Conservation (phyloP, 192 early-diverging fungal genomes). For the Linderina pennispora region DNA sequence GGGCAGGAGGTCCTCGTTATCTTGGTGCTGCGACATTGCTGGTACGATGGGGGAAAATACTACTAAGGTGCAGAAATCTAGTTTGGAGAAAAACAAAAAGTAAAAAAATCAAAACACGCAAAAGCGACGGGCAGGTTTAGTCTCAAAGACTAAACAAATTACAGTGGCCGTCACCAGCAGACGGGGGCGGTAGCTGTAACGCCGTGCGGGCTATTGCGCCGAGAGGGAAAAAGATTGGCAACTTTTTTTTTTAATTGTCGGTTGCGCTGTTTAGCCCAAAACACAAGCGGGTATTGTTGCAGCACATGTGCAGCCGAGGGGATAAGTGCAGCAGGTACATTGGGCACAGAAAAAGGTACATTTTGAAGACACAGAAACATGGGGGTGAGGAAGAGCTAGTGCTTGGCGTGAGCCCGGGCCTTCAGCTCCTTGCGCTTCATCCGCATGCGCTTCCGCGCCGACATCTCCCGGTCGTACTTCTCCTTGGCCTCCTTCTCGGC, state of each 20-base stretch:
- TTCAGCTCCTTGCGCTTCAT: slow-evolving; percentile 46
- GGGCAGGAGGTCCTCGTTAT: slow-evolving; percentile 57
- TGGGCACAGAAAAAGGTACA: slow-evolving; percentile 1
- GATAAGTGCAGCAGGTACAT: neutral
- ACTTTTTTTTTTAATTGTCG: no score
- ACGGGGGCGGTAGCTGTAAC: no score
- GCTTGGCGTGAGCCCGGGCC: slow-evolving; percentile 44
- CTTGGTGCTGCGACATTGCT: slow-evolving; percentile 25
- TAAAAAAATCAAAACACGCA: neutral
- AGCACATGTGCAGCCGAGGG: no score
- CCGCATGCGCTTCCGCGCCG: slow-evolving; percentile 40
- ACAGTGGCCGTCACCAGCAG: no score
- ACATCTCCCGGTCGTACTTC: slow-evolving; percentile 35
- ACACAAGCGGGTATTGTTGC: no score
- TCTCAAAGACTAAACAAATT: neutral
- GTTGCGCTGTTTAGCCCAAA: no score
- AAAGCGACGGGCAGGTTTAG: no score
- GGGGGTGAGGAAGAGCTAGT: slow-evolving; percentile 8
- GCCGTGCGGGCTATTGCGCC: no score
- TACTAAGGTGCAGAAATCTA: no score
- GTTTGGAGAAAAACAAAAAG: slow-evolving; percentile 1
- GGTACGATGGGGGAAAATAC: neutral
- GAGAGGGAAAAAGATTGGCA: slow-evolving; percentile 7
- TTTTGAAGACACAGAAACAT: neutral
- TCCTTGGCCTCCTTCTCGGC: slow-evolving; percentile 37